Percentiles rank a stretch among this genome's conserved stretches.
phyloP scores from a whole-genome alignment of 1,284 basidiomycete genomes.

The Apiotrichum siamense region DNA sequence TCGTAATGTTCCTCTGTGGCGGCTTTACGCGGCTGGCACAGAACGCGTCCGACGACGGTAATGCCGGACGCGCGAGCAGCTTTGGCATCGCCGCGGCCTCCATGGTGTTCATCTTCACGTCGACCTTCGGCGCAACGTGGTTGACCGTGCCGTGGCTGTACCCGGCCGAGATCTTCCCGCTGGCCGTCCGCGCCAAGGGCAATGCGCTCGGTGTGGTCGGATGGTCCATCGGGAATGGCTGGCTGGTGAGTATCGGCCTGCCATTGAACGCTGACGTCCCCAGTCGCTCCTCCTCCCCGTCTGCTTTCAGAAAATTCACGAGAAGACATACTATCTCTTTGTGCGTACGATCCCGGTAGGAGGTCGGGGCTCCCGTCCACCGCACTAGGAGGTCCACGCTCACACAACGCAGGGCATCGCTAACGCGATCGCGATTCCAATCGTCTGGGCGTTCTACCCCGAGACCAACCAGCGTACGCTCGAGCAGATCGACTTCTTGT shows the following conservation, averaged over 20 bases:
- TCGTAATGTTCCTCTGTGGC: conserved; percentile 44
- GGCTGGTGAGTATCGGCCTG: too few relatives aligned
- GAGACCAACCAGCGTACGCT: conserved; percentile 28
- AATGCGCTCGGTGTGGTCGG: conserved; percentile 33
- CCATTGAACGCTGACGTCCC: too few relatives aligned
- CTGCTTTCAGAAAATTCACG: conserved; percentile 22
- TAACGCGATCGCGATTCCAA: conserved; percentile 21
- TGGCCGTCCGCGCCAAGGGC: conserved; percentile 31
- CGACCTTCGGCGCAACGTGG: conserved; percentile 33
- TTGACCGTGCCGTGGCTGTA: conserved; percentile 36
- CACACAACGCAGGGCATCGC: conserved; percentile 5
- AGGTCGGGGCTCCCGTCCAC: too few relatives aligned
- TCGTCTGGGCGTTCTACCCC: conserved; percentile 31
- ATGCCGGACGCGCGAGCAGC: conserved; percentile 10
- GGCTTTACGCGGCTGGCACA: conserved; percentile 24
- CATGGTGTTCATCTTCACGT: conserved; percentile 32
- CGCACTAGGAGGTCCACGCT: too few relatives aligned
- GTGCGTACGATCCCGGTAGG: too few relatives aligned
- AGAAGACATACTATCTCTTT: conserved; percentile 26
- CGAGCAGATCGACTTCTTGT: conserved; percentile 28
- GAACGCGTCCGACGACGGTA: conserved; percentile 13
- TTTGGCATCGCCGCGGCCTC: conserved; percentile 24
- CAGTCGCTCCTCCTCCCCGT: conserved; percentile 25
- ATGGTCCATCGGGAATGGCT: conserved; percentile 36
- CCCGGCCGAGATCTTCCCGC: conserved; percentile 37